Evolutionary conservation across 2,329 filamentous ascomycete species (phyloP).

Genomic region (Dothideomycetes sp.): DNA sequence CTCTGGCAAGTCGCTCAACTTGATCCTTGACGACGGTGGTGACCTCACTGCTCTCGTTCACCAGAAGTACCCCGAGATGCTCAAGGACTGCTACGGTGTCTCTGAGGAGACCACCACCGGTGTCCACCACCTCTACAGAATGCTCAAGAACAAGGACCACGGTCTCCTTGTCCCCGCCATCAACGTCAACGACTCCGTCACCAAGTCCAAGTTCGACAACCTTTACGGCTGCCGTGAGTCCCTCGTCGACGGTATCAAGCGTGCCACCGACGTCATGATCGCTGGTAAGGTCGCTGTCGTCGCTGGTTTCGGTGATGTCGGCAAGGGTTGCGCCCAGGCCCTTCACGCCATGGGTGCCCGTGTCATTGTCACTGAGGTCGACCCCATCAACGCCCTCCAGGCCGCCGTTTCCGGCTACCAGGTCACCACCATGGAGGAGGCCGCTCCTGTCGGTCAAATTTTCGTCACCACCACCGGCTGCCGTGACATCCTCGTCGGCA

Average conservation of each 20-base stretch:
- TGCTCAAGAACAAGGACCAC: slow-evolving; percentile 66
- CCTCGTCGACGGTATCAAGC: slow-evolving; percentile 98
- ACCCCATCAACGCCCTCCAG: slow-evolving; percentile 99
- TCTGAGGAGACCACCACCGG: slow-evolving; percentile 99
- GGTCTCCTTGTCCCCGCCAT: slow-evolving; percentile 82
- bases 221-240: slow-evolving; percentile 99
- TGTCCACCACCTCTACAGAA: slow-evolving; percentile 98
- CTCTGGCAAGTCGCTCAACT: slow-evolving; percentile 90
- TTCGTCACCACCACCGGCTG: slow-evolving; percentile 99
- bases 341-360: slow-evolving; percentile 96
- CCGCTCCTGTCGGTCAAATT: slow-evolving; percentile 80
- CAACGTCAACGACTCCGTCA: slow-evolving; percentile 99
- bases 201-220: slow-evolving; percentile 99
- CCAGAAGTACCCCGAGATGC: slow-evolving; percentile 96
- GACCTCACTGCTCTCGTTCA: slow-evolving; percentile 94
- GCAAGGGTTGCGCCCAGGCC: slow-evolving; percentile 95
- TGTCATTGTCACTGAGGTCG: slow-evolving; percentile 91
- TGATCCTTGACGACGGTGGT: slow-evolving; percentile 98
- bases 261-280: slow-evolving; percentile 99
- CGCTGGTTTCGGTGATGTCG: slow-evolving; percentile 96
- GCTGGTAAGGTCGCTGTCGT: slow-evolving; percentile 97
- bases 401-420: slow-evolving; percentile 95
- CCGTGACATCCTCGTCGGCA: slow-evolving; percentile 89
- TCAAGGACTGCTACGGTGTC: slow-evolving; percentile 96
- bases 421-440: slow-evolving; percentile 97